These are phyloP conservation scores for Linnemannia zychae DNA, from an alignment of 192 early-diverging fungal genomes.

Conservation along the genomic window DNA sequence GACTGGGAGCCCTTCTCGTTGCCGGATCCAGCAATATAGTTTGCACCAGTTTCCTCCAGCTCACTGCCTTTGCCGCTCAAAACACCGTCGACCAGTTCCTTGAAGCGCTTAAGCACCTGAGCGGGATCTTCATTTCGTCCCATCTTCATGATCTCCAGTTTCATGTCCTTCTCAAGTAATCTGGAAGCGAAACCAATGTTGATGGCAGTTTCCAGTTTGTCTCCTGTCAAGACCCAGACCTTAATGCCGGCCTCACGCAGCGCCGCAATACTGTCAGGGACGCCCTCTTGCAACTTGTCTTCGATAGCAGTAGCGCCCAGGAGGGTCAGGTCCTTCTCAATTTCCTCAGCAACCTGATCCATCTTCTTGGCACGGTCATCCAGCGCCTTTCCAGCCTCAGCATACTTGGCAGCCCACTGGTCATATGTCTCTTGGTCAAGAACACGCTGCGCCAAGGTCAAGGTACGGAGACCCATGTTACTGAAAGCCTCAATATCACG, in stretches of 20 bases:
- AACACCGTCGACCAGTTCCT: slow-evolving; percentile 40
- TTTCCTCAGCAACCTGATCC: slow-evolving; percentile 78
- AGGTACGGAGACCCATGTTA: slow-evolving; percentile 90
- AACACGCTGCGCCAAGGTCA: slow-evolving; percentile 86
- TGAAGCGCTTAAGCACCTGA: slow-evolving; percentile 35
- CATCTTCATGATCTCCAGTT: slow-evolving; percentile 72
- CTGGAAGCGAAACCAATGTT: slow-evolving; percentile 95
- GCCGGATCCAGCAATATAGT: neutral
- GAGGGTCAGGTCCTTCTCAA: slow-evolving; percentile 86
- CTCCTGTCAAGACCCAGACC: slow-evolving; percentile 98
- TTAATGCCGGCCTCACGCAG: slow-evolving; percentile 91
- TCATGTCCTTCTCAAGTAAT: slow-evolving; percentile 78
- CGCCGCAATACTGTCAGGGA: slow-evolving; percentile 90
- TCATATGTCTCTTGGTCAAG: slow-evolving; percentile 81
- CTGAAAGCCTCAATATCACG: slow-evolving; percentile 82
- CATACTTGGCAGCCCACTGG: slow-evolving; percentile 81
- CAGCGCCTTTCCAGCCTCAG: slow-evolving; percentile 76
- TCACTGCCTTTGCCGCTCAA: slow-evolving; percentile 26
- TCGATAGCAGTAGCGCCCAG: slow-evolving; percentile 97
- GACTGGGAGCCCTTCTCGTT: neutral
- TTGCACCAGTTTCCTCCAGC: slow-evolving; percentile 1
- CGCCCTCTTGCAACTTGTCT: slow-evolving; percentile 96
- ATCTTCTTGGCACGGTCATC: slow-evolving; percentile 81
- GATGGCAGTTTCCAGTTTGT: slow-evolving; percentile 98
- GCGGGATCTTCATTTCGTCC: slow-evolving; percentile 33